These are phyloP conservation scores for Hevea brasiliensis DNA, from an alignment of 345 rosid genomes.

Conservation along the genomic window DNA sequence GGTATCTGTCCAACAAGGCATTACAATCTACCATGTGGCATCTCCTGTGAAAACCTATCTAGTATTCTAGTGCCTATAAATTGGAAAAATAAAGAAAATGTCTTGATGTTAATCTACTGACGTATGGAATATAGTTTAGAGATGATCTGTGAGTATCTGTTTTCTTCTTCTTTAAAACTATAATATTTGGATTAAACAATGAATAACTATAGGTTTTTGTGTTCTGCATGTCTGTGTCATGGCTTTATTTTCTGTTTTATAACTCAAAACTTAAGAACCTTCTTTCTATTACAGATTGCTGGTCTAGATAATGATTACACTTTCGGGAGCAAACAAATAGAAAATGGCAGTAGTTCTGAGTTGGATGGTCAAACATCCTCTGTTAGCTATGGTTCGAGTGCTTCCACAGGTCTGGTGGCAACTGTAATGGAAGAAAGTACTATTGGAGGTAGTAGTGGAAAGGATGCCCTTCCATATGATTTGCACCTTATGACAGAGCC, in stretches of 20 bases:
- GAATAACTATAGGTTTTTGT: background rate
- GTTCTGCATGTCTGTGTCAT: background rate
- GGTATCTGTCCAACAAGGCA: background rate
- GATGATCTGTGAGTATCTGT: background rate
- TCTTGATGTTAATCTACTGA: conserved; percentile 2
- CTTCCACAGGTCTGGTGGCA: conserved; percentile 43
- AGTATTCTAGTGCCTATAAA: background rate
- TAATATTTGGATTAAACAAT: background rate
- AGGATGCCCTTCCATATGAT: conserved; percentile 67
- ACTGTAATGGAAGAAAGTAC: conserved; percentile 63
- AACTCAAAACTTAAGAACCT: background rate
- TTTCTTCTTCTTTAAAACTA: background rate
- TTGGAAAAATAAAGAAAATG: background rate
- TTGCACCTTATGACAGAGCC: conserved; percentile 84
- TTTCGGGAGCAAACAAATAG: conserved; percentile 65
- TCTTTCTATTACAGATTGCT: conserved; percentile 55
- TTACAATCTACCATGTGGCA: background rate
- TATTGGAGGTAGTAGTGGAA: conserved; percentile 55
- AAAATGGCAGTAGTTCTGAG: conserved; percentile 72
- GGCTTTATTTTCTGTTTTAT: background rate
- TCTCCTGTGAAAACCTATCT: background rate
- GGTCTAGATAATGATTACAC: conserved; percentile 71
- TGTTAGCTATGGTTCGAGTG: conserved; percentile 53
- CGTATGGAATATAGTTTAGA: background rate
- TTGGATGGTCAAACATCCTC: conserved; percentile 61